These are phyloP conservation scores for Bocquillonia castaneifolia DNA, from an alignment of 441 rosid species.

Conservation along the genomic window DNA sequence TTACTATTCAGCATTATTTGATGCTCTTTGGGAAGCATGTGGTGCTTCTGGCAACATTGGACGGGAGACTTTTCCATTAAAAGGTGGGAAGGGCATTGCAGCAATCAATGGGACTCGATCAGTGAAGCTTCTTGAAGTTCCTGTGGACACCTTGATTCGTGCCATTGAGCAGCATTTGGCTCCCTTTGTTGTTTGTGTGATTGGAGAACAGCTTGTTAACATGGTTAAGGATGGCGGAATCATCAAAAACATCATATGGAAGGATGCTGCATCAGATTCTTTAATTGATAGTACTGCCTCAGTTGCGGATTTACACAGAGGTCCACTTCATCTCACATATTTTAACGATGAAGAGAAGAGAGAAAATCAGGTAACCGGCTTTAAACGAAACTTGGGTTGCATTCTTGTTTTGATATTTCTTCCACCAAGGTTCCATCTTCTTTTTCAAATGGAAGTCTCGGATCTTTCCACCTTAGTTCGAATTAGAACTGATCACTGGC, in stretches of 20 bases:
- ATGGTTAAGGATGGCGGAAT: constrained; percentile 58
- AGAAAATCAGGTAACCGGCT: constrained; percentile 31
- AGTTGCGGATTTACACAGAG: constrained; percentile 25
- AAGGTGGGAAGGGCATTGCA: constrained; percentile 71
- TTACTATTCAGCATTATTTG: constrained; percentile 61
- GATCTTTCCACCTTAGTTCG: constrained; percentile 73
- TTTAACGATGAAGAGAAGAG: constrained; percentile 48
- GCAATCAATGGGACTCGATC: constrained; percentile 79
- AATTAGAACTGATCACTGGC: constrained; percentile 94
- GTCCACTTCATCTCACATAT: constrained; percentile 69
- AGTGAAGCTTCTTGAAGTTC: constrained; percentile 78
- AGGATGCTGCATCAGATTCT: constrained; percentile 36
- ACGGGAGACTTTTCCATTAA: constrained; percentile 70
- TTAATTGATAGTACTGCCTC: constrained; percentile 27
- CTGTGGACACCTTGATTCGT: constrained; percentile 44
- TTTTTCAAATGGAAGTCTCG: constrained; percentile 81
- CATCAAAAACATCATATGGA: constrained; percentile 54
- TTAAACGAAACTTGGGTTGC: constrained; percentile 61
- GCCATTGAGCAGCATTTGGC: constrained; percentile 56
- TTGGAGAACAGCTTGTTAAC: constrained; percentile 64
- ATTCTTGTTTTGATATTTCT: constrained; percentile 66
- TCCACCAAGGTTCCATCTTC: constrained; percentile 89
- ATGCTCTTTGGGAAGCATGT: constrained; percentile 87
- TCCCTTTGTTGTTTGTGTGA: constrained; percentile 64
- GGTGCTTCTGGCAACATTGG: constrained; percentile 65